Evolutionary conservation across 2,329 filamentous ascomycete genomes (phyloP), one percentile per base, ranked within the genome.

Genomic region (Coniochaeta sp.): DNA sequence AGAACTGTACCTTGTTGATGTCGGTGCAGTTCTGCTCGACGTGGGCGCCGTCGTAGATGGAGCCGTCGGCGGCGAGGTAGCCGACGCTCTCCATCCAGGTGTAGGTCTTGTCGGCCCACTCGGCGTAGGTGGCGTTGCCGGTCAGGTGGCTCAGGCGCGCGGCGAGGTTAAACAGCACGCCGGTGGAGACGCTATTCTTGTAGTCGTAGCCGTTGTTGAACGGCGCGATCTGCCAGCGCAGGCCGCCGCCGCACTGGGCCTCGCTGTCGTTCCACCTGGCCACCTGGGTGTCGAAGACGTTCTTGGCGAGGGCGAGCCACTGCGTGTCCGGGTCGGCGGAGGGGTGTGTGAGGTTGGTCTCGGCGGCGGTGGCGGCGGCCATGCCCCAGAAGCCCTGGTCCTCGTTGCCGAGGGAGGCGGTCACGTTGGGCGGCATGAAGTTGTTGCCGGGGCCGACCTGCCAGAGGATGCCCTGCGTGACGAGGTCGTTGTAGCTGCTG

Each of bases 141-240:
- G 83, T 88, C 70, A 85, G 88, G 1, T 81, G 76, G 0, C 83
- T 85, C 1, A 90, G 77, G 3, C 87, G 82, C 2, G 87, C 79
- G 3, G 74, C 77, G 16, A 82, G 64, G 63, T 81, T 79, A 71
- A 83, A 80, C 67, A 80, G 79, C 60, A 73, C 72, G 12, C 74
- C 78, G 62, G 79, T 81, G n/a, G 77, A 74, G 10, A 78, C 73
- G 28, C 71, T 71, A 62, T 81, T 80, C 68, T 81, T 90, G 77
- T 89, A 89, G 64, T 82, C 77, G 71, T 86, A 90, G 3, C 88
- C 88, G 32, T 72, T 76, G 67, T 89, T 88, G 66, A 83, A 81
- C 0, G 77, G 72, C 66, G 81, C 84, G 50, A 90, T 85, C 73
- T 90, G 87, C 86, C 86, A 89, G 62, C 85, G 81, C 61, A 89